Percentiles rank a stretch among this genome's conserved stretches.
Evolutionary conservation across 1,284 basidiomycete genomes (phyloP).

Genomic region (Austroboletus novae-zelandiae): DNA sequence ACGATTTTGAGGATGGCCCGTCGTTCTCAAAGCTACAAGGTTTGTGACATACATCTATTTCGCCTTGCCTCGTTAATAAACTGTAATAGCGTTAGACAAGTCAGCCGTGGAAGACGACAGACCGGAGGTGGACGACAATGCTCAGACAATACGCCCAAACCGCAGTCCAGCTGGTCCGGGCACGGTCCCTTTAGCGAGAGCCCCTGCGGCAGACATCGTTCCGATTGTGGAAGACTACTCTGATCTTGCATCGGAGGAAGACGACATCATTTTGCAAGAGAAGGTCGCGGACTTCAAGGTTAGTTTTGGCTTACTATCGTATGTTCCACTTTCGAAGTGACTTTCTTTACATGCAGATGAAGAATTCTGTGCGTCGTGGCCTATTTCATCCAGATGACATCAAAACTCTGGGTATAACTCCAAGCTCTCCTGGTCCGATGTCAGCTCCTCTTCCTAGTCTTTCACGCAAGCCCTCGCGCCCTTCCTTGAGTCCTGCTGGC

Average conservation of each 20-base stretch:
- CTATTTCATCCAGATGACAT: constrained; percentile 89
- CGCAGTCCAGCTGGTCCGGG: constrained; percentile 58
- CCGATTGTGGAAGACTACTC: constrained; percentile 89
- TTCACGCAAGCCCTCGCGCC: constrained; percentile 45
- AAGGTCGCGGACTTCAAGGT: constrained; percentile 85
- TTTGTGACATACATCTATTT: constrained; percentile 20
- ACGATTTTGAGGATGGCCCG: constrained; percentile 94
- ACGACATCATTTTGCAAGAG: constrained; percentile 65
- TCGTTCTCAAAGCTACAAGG: constrained; percentile 84
- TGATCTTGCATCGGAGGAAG: constrained; percentile 75
- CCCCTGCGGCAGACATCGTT: constrained; percentile 56
- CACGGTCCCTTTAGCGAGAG: constrained; percentile 53
- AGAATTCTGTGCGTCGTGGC: constrained; percentile 66
- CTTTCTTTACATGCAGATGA: constrained; percentile 45
- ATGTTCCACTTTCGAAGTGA: not conserved
- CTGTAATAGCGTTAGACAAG: constrained; percentile 57
- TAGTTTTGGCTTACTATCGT: constrained; percentile 6
- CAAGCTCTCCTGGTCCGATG: constrained; percentile 51
- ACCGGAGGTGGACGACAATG: constrained; percentile 66
- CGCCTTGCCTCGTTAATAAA: not conserved
- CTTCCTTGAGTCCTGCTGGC: constrained; percentile 41
- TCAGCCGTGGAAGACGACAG: constrained; percentile 59
- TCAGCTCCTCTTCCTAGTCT: constrained; percentile 62
- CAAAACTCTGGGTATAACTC: constrained; percentile 59
- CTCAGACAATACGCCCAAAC: constrained; percentile 71